phyloP scores from a whole-genome alignment of 768 basidiomycete species.

The Tremella fuciformis region DNA sequence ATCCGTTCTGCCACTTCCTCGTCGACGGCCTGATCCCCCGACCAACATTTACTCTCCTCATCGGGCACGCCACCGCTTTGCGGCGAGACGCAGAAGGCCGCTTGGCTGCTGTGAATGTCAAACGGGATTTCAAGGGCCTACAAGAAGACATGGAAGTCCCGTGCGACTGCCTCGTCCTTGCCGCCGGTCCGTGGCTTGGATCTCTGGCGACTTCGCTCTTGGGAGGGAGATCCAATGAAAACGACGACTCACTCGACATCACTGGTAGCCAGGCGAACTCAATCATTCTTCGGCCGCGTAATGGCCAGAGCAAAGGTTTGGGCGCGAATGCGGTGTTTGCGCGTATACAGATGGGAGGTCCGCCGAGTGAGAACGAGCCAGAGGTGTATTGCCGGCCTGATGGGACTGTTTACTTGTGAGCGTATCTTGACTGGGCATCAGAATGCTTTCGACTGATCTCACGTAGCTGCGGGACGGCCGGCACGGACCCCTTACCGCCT shows the following conservation, averaged over 20 bases:
- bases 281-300: conserved; percentile 36
- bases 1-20: too few relatives aligned
- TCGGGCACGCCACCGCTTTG: conserved; percentile 21
- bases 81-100: background rate
- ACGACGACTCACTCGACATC: conserved; percentile 19
- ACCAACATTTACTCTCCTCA: conserved; percentile 22
- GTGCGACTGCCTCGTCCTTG: conserved; percentile 67
- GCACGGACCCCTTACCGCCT: conserved; percentile 3
- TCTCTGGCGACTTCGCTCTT: conserved; percentile 52
- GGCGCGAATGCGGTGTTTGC: conserved; percentile 53
- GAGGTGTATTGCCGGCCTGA: conserved; percentile 2
- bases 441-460: background rate
- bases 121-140: conserved; percentile 11
- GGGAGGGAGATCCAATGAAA: conserved; percentile 7
- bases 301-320: conserved; percentile 47
- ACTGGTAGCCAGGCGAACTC: conserved; percentile 10
- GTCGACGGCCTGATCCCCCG: background rate
- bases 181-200: conserved; percentile 78
- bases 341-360: conserved; percentile 1
- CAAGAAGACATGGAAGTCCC: conserved; percentile 46
- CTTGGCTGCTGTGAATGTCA: conserved; percentile 10
- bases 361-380: background rate
- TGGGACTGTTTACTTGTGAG: background rate
- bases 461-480: conserved; percentile 2
- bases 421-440: background rate